Base-by-base conservation (phyloP, 106 monocot species). In the Apostasia shenzhenica region DNA sequence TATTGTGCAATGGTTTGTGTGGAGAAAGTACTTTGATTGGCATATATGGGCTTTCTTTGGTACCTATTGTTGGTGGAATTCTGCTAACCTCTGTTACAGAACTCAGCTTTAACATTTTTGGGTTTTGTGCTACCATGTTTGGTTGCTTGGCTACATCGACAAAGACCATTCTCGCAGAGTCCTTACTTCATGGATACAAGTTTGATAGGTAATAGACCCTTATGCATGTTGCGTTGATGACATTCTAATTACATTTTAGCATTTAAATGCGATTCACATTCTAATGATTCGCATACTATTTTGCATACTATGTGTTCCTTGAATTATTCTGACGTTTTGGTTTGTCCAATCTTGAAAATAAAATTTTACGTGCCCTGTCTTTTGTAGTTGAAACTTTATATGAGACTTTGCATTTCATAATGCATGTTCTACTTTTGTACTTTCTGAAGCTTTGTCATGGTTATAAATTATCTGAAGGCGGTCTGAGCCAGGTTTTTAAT, bases 11-110 rank as follows among this genome's bases (percentile, higher is more conserved):
- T 95, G 95, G 88, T 61, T 95, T 56, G 80, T 95, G 68, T 95
- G 95, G 95, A 78, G 70, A 71, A 95, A 84, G 53, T 48, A 81
- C 50, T 95, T 95, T 57, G 95, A 95, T 41, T 82, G 86, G 80
- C 81, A 88, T 14, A 88, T 95, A 72, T 95, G 95, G 95, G 46
- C 83, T 68, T 68, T 88, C 95, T 55, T 58, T 95, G 77, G 73
- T 95, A 39, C 95, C 95, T 6, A 95, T 95, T 76, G 95, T 95
- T 52, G 95, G 95, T 6, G 95, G 95, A 55, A 91, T 95, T 68
- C 77, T 95, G 60, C 66, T 95, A 46, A 88, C 95, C 4, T 95
- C 95, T 45, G 14, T 91, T 54, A 91, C 95, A 48, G 91, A 95
- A 68, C 83, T 95, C 71, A 91, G 91, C 82, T 95, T 95, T 45